Base-by-base conservation (phyloP, 1,139 yeast genomes). In the Suhomyces kunorum region DNA sequence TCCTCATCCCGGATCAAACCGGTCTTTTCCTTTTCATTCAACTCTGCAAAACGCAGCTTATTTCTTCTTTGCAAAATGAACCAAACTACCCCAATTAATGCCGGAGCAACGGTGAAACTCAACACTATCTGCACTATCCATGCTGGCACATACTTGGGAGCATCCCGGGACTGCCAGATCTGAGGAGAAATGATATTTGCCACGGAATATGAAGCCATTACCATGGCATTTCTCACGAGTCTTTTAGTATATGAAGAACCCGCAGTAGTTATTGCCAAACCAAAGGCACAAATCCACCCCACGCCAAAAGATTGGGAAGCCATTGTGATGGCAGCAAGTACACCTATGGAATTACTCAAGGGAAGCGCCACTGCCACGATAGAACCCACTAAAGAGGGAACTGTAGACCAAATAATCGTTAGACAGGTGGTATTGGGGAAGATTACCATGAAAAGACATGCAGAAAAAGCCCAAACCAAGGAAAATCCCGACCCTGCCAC, bases 41-140 rank as follows among this genome's bases (percentile, higher is more conserved):
- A 18, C 4, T 38, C 20, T 5, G 25, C 42, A 28, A 51, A 36
- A 54, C 80, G 66, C 26, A 51, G 51, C 4, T 40, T 54, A 44
- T 74, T 74, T 54, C 78, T 64, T 40, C 48, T 59, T 14, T 48
- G 54, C 36, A 75, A 56, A 20, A 74, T 60, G 38, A 40, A 62
- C 61, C 71, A 63, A 24, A 71, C 70, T 4, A 70, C 56, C 1
- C 66, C 44, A 8, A 68, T 59, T 11, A 68, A 29, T 2, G 59
- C 40, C 3, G 80, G 77, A 2, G 78, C 72, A 11, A 58, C 36
- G 17, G 63, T 58, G 51, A 71, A 76, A 8, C 76, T 66, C 17
- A 74, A 51, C 5, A 75, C 76, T 36, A 76, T 74, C 50, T 74
- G 79, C n/a, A 75, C 76, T 35, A 71, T 64, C 81, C 81, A 76